These are phyloP conservation scores for Coemansia sp. DNA, from an alignment of 371 early-diverging fungal species.

Conservation along the genomic window DNA sequence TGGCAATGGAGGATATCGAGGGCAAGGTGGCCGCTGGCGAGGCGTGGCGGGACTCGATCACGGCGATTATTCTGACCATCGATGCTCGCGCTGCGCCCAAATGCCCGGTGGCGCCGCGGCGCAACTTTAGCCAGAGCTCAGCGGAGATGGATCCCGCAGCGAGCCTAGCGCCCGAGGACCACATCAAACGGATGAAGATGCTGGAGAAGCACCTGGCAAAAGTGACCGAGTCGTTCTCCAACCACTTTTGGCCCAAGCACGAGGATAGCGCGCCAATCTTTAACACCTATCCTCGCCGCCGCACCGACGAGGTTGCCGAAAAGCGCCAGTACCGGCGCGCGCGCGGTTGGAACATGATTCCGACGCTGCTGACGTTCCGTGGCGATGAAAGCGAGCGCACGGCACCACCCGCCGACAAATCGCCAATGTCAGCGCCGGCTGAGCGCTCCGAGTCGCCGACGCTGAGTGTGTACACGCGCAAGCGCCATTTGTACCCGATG, in stretches of 20 bases:
- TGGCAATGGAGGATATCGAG: slow-evolving; percentile 47
- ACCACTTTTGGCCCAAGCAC: slow-evolving; percentile 46
- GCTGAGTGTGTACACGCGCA: slow-evolving; percentile 24
- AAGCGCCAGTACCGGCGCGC: slow-evolving; percentile 22
- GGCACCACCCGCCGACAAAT: slow-evolving; percentile 3
- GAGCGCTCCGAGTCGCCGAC: slow-evolving; percentile 42
- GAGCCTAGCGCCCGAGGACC: slow-evolving; percentile 35
- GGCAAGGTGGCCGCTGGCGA: slow-evolving; percentile 32
- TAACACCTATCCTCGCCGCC: slow-evolving; percentile 43
- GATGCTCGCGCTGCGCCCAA: slow-evolving; percentile 42
- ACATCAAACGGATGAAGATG: slow-evolving; percentile 43
- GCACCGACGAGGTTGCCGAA: slow-evolving; percentile 34
- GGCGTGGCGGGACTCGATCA: slow-evolving; percentile 43
- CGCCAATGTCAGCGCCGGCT: slow-evolving; percentile 9
- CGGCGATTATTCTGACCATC: slow-evolving; percentile 47
- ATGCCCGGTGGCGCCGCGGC: slow-evolving; percentile 19
- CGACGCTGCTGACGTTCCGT: slow-evolving; percentile 41
- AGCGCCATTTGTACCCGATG: slow-evolving; percentile 47
- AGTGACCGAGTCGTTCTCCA: slow-evolving; percentile 43
- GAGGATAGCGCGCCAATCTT: slow-evolving; percentile 33
- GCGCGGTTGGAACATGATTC: slow-evolving; percentile 49
- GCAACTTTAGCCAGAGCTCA: slow-evolving; percentile 41
- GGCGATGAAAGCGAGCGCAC: slow-evolving; percentile 7
- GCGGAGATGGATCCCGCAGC: slow-evolving; percentile 5
- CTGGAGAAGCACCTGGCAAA: slow-evolving; percentile 47